Evolutionary conservation across 768 basidiomycete genomes (phyloP), one percentile per base, ranked within the genome.

Genomic region (Sporobolomyces pararoseus): DNA sequence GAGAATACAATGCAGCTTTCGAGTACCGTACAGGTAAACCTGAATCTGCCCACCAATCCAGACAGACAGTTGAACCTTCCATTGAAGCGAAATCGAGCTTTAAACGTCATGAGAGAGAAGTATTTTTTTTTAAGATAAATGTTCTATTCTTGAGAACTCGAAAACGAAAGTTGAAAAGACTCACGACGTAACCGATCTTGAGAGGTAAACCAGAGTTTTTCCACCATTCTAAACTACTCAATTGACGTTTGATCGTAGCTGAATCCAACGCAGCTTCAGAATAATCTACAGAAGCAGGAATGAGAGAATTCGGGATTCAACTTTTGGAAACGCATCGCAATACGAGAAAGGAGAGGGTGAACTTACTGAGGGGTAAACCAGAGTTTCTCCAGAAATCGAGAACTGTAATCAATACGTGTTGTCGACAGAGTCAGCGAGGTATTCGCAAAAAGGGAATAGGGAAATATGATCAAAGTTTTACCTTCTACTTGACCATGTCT

Each of bases 151-250:
- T 42, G 10, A 42, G 9, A 42, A 17, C 9, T 42, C 9, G 39
- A 31, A n/a, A 25, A 25, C 4, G 21, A 47, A 47, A 47, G 14
- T 12, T 12, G 6, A 32, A 42, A 19, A 34, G 9, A 60, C 66
- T 31, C 42, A 61, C 66, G 27, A 87, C 88, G 46, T 89, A 86
- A 4, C 90, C 90, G 29, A 91, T 85, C 78, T 90, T 90, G 74
- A 92, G 85, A 16, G 85, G 84, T 37, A 90, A 80, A 5, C 82
- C 81, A 3, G 78, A 78, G 52, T 78, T 79, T 37, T 86, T 86
- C 90, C 90, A 92, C 90, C 90, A 92, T 42, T 88, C 86, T 50
- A 92, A 84, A 7, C 90, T 86, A 6, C 83, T 81, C n/a, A 90
- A 81, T 74, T 86, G 87, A 69, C 88, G 88, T 76, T 87, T 89